These are phyloP conservation scores for Hydnomerulius pinastri DNA, from an alignment of 768 basidiomycete genomes.

Conservation along the genomic window DNA sequence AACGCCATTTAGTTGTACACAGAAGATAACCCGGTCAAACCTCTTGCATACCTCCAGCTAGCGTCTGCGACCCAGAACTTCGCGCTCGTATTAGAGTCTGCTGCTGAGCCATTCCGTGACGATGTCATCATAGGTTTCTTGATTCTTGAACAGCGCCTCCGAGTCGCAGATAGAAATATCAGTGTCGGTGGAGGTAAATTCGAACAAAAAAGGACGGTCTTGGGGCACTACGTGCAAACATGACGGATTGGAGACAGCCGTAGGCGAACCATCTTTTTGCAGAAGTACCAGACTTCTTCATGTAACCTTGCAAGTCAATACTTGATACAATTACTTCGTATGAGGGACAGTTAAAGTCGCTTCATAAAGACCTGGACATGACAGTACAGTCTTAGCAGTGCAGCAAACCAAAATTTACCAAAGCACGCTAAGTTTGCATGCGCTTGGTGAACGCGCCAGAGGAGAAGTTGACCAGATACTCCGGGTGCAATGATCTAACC, in stretches of 20 bases:
- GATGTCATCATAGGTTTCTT: conserved; percentile 14
- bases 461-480: neutral
- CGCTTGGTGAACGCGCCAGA: no score
- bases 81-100: conserved; percentile 10
- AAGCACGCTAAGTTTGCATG: no score
- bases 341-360: no score
- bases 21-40: neutral
- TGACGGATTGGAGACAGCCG: neutral
- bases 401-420: no score
- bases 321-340: no score
- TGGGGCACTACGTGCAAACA: conserved; percentile 8
- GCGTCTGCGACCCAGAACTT: conserved; percentile 5
- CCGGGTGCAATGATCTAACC: conserved; percentile 36
- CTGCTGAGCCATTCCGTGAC: conserved; percentile 9
- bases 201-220: conserved; percentile 10
- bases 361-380: no score
- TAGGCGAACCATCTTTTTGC: no score
- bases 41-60: conserved; percentile 11
- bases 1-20: conserved; percentile 8
- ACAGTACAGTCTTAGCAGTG: no score
- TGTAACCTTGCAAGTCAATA: no score
- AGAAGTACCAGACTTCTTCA: no score
- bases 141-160: conserved; percentile 18
- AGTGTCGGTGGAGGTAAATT: conserved; percentile 11
- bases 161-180: conserved; percentile 9